These are phyloP conservation scores for Falciphora oryzae DNA, from an alignment of 2,329 filamentous ascomycete genomes.

Conservation along the genomic window DNA sequence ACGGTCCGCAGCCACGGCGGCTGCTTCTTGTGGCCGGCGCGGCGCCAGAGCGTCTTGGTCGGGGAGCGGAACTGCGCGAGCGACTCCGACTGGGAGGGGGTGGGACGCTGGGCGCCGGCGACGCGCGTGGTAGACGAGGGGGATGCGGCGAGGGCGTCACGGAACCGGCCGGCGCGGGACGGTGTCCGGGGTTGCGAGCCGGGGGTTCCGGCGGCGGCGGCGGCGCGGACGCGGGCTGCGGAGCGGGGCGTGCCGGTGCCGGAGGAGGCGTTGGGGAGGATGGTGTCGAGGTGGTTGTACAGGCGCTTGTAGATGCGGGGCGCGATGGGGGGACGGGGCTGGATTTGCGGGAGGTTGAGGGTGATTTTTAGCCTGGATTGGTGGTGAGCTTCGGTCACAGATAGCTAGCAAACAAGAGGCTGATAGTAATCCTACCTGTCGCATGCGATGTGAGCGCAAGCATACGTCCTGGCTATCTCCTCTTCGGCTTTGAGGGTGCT, in stretches of 20 bases:
- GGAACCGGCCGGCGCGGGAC: conserved; percentile 13
- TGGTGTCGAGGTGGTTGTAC: conserved; percentile 71
- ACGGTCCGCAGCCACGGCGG: conserved; percentile 65
- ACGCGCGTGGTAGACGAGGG: not conserved
- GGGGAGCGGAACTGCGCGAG: conserved; percentile 25
- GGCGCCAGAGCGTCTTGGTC: conserved; percentile 15
- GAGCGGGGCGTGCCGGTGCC: conserved; percentile 16
- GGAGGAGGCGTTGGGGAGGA: conserved; percentile 46
- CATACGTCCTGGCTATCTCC: conserved; percentile 78
- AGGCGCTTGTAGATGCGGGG: conserved; percentile 80
- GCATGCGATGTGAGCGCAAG: conserved; percentile 84
- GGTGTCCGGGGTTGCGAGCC: conserved; percentile 12
- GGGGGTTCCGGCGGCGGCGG: conserved; percentile 11
- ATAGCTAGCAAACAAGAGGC: too few relatives aligned
- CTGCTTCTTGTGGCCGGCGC: conserved; percentile 10
- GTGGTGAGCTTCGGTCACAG: conserved; percentile 1
- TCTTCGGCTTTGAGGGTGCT: conserved; percentile 77
- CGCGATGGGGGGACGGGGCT: conserved; percentile 69
- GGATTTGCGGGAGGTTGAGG: conserved; percentile 71
- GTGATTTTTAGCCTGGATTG: conserved; percentile 61
- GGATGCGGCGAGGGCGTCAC: conserved; percentile 22
- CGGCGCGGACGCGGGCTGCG: not conserved
- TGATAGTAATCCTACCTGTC: conserved; percentile 53
- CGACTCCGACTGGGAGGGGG: conserved; percentile 25
- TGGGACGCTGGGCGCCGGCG: conserved; percentile 15